Conservation (phyloP, 306 rosid species). For the Hippophae rhamnoides region DNA sequence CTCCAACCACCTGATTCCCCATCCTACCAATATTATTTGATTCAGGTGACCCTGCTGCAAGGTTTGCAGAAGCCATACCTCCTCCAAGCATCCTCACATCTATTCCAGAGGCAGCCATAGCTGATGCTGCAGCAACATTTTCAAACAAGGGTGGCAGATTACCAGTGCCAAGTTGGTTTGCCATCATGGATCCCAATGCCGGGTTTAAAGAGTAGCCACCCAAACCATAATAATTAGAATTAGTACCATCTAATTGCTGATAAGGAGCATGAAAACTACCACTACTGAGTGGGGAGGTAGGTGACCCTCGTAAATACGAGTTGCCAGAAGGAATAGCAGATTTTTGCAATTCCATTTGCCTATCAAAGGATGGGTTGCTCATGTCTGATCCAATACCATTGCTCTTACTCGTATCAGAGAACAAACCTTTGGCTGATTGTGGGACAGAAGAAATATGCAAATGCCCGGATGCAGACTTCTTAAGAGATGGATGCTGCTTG, state of each 20-base stretch:
- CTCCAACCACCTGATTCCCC: slow-evolving; percentile 62
- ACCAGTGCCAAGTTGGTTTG: slow-evolving; percentile 65
- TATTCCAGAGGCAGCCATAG: slow-evolving; percentile 59
- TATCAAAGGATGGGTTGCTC: slow-evolving; percentile 10
- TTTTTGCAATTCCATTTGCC: too few relatives aligned
- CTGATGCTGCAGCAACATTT: slow-evolving; percentile 68
- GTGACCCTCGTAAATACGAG: slow-evolving; percentile 50
- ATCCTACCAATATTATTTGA: slow-evolving; percentile 53
- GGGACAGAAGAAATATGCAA: slow-evolving; percentile 26
- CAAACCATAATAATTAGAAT: slow-evolving; percentile 56
- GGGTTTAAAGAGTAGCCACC: slow-evolving; percentile 71
- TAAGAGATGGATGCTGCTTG: slow-evolving; percentile 51
- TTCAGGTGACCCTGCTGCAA: slow-evolving; percentile 45
- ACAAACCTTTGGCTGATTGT: slow-evolving; percentile 29
- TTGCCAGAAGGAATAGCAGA: too few relatives aligned
- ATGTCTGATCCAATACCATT: slow-evolving; percentile 41
- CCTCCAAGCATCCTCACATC: slow-evolving; percentile 59
- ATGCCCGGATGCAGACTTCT: slow-evolving; percentile 57
- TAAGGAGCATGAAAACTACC: slow-evolving; percentile 48
- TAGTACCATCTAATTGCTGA: slow-evolving; percentile 58
- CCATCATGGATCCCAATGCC: slow-evolving; percentile 64
- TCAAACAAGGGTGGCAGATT: slow-evolving; percentile 70
- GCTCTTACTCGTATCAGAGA: slow-evolving; percentile 42
- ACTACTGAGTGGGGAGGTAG: slow-evolving; percentile 44
- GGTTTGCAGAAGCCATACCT: slow-evolving; percentile 44